Base-by-base conservation (phyloP, 768 basidiomycete species). In the Symmetrospora coprosmae region DNA sequence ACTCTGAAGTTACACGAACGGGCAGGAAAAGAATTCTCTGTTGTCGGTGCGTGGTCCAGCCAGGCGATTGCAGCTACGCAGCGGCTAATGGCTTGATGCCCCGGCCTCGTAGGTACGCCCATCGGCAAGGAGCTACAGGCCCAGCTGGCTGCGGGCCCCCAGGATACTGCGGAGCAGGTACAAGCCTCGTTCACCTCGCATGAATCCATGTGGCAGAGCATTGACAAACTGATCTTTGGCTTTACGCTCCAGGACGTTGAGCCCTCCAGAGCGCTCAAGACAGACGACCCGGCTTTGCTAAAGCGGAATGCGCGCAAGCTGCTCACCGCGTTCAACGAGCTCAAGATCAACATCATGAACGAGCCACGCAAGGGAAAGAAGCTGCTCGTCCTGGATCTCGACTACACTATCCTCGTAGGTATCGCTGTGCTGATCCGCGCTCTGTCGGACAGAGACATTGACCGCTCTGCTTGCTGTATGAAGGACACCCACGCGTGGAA, bases 311-410 rank as follows among this genome's bases (percentile, higher is more conserved):
- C 80, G 46, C 79, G 88, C 38, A 85, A 87, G 74, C 78, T 92
- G 38, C 79, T 78, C 62, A 84, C 89, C 70, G 80, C 81, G 40
- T 80, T 82, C 2, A 74, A 78, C 63, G 81, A 81, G 60, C 75
- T 86, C 11, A 74, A 81, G 40, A 72, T 83, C 62, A 80, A 86
- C 68, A 73, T 90, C 61, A 89, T 91, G 62, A 78, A 83, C 72
- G 83, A 84, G 11, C 76, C 87, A 21, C 76, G 87, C 34, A 75
- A 77, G 59, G 85, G 84, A 25, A 90, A 89, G 71, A 82, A 81
- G 60, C 73, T 90, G 2, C 78, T 89, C n/a, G 88, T 92, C 0
- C 77, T 92, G 8, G 88, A 90, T 70, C 81, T 90, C 55, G 88
- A 91, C 71, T 89, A 90, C 66, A 90, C 87, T 85, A 58, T 60